These are phyloP conservation scores for Yamadazyma trypodendri DNA, from an alignment of 1,139 yeast genomes.

Conservation along the genomic window DNA sequence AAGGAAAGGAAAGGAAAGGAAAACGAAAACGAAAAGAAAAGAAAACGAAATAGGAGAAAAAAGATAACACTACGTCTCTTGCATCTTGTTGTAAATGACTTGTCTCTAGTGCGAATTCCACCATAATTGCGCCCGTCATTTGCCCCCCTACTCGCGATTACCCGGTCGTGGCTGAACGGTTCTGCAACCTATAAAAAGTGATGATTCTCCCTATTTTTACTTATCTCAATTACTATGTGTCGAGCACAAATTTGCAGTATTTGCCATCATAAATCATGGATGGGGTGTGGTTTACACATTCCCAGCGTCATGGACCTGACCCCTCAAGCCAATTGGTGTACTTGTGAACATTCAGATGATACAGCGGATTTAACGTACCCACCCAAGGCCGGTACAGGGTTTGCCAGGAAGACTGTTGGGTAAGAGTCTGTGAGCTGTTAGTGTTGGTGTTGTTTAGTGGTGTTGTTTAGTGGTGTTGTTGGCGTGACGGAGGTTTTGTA, in stretches of 20 bases:
- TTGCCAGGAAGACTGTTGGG: slow-evolving; percentile 25
- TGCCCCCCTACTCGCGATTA: too few species aligned
- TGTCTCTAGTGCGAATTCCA: too few species aligned
- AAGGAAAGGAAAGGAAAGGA: too few species aligned
- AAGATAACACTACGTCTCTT: too few species aligned
- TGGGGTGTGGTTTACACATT: slow-evolving; percentile 37
- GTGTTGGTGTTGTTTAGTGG: not conserved
- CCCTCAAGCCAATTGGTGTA: slow-evolving; percentile 39
- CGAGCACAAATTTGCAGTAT: slow-evolving; percentile 18
- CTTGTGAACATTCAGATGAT: slow-evolving; percentile 33
- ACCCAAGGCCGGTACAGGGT: slow-evolving; percentile 46
- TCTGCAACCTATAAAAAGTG: not conserved
- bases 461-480: too few species aligned
- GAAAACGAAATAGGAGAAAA: too few species aligned
- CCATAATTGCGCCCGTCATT: too few species aligned
- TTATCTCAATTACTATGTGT: slow-evolving; percentile 13
- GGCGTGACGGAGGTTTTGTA: too few species aligned
- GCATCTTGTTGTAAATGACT: too few species aligned
- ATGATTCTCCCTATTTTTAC: not conserved
- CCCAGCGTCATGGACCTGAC: slow-evolving; percentile 32
- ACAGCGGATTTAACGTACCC: slow-evolving; percentile 29
- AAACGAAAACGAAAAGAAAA: too few species aligned
- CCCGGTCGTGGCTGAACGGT: not conserved
- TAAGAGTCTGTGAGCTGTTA: slow-evolving; percentile 2
- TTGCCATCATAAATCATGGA: slow-evolving; percentile 35